Base-by-base conservation (phyloP, 257 asterid species). In the Knoxia roxburghii region DNA sequence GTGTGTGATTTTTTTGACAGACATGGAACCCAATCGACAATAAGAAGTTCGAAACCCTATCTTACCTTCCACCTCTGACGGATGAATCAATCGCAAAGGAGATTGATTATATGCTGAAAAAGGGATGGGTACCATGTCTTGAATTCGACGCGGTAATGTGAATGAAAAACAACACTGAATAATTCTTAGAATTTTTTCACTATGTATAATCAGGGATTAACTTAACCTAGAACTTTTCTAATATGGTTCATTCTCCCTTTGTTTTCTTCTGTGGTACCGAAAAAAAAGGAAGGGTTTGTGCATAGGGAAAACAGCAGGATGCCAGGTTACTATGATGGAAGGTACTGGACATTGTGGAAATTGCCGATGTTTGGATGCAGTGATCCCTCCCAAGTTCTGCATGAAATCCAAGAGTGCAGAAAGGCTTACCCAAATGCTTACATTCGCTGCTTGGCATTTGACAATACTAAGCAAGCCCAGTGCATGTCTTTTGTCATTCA, bases 341-440 rank as follows among this genome's bases (percentile, higher is more conserved):
- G 88, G 48, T 83, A 85, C 63, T 85, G 85, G 85, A 83, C 88
- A 11, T 48, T 85, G 33, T 79, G 88, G 87, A 81, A 81, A 75
- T 76, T 85, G 75, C 91, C 89, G 10, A 83, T 77, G 91, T 81
- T 85, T 61, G 84, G 91, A 2, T 83, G 88, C 78, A 79, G 14
- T 18, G 80, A 75, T 24, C 59, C 83, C 4, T 70, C 84, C 21
- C 82, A 65, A 39, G 84, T 80, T 51, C 75, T 83, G 23, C 52
- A 63, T 51, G 84, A 83, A 67, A 74, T 86, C 29, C 69, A 80
- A n/a, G 83, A 78, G 50, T 82, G 88, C 80, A 80, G 70, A 61
- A 76, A 72, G 43, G 81, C 79, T 17, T 78, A 86, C 57, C 86
- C 90, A 23, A 73, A 79, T 46, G 82, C 84, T 68, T 84, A 71